phyloP scores from a whole-genome alignment of 2,329 filamentous ascomycete species.

The Colletotrichum somersetense region DNA sequence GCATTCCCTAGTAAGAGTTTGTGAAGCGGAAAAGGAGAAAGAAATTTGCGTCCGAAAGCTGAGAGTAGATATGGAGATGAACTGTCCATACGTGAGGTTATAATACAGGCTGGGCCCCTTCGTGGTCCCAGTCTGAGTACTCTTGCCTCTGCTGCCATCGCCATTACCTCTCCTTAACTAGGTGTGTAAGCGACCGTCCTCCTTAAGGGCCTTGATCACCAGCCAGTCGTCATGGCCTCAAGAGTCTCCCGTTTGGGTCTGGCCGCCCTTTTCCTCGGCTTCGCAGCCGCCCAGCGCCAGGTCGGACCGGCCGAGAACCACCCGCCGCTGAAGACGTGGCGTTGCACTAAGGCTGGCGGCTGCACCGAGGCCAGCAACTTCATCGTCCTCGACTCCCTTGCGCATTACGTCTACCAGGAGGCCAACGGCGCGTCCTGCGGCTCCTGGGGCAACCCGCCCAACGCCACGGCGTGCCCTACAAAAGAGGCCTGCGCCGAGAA shows the following conservation, averaged over 20 bases:
- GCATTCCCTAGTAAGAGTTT: no score
- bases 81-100: not conserved
- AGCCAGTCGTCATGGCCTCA: slow-evolving; percentile 30
- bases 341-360: slow-evolving; percentile 63
- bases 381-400: slow-evolving; percentile 63
- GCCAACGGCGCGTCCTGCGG: slow-evolving; percentile 51
- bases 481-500: slow-evolving; percentile 64
- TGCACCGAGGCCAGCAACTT: slow-evolving; percentile 61
- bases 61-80: not conserved
- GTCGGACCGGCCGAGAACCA: slow-evolving; percentile 60
- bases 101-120: not conserved
- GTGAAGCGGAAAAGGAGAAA: not conserved
- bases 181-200: not conserved
- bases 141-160: slow-evolving; percentile 1
- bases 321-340: slow-evolving; percentile 63
- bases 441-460: slow-evolving; percentile 51
- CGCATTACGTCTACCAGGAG: slow-evolving; percentile 60
- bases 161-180: not conserved
- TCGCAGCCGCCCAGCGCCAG: slow-evolving; percentile 55
- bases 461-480: slow-evolving; percentile 62
- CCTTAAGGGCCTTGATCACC: not conserved
- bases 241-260: slow-evolving; percentile 31
- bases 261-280: slow-evolving; percentile 44
- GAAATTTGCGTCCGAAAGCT: not conserved
- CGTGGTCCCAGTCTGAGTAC: not conserved